Evolutionary conservation across 2,329 filamentous ascomycete genomes (phyloP), one percentile per base, ranked within the genome.

Genomic region (Apiospora phragmitis): DNA sequence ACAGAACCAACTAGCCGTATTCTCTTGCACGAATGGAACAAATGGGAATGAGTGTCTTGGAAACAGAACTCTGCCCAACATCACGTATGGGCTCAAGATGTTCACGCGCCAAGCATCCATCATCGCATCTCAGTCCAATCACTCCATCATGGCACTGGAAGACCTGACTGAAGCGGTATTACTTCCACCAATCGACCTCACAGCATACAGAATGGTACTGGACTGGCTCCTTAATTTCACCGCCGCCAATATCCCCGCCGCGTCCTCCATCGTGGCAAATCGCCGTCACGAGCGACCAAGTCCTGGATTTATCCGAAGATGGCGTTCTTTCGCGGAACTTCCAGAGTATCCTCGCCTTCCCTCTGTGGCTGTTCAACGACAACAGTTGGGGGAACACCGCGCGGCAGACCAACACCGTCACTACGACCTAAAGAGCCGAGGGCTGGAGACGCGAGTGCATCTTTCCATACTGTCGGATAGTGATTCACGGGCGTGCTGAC

Each of bases 361-460:
- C 51, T 1, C 6, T 59, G 3, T 59, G 51, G 51, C 8, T 59
- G 16, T 59, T 59, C 26, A 59, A 35, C 51, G 51, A 21, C 7
- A 59, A 59, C 16, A 59, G n/a, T 18, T 59, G 51, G 51, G 51
- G 29, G 1, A 59, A 59, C 16, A n/a, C 7, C 2, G 51, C 16
- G 1, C 14, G 8, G 14, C 1, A 55, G 6, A 3, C 26, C 16
- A 32, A 18, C 14, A 11, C 51, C 29, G 9, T 59, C 26, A 35
- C 16, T n/a, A n/a, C n/a, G n/a, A n/a, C n/a, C 68, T 83, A 4
- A 82, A 83, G 71, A 21, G 65, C 0, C 72, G 75, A 0, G 72
- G 69, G 4, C 74, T 85, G 0, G 73, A 84, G 70, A 79, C 80
- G 0, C 81, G 49, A 26, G 24, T 55, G 9, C 6, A 11, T 14